Base-by-base conservation (phyloP, 768 basidiomycete species). In the Collybia mongolica region DNA sequence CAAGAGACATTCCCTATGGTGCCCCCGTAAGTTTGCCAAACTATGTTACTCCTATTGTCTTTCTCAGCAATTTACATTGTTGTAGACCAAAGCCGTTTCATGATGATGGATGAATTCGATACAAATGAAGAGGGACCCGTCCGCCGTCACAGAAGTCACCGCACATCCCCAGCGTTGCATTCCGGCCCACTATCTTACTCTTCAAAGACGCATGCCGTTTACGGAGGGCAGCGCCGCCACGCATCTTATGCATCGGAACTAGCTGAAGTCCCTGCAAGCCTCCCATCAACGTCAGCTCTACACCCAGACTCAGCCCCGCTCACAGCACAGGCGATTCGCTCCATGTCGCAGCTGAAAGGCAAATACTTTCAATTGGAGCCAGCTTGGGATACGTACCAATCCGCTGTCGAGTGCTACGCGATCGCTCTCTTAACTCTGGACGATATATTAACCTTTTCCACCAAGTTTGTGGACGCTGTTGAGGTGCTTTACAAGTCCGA, bases 1-100 rank as follows among this genome's bases (percentile, higher is more conserved):
- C 19, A 64, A 69, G 45, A 73, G 69, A 44, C 75, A 81, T 58
- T 72, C 75, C 2, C 56, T 77, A 6, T 79, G 73, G 71, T 77
- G 74, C 60, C 71, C 76, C 62, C 57, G 74, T 72, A 32, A 46
- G 53, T 39, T 48, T 40, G 26, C 42, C 44, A 24, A 32, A 32
- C 32, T 15, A 5, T 48, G 40, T n/a, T 20, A 38, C 40, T 29
- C 14, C 23, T 41, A 5, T 42, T 46, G 7, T 32, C n/a, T 46
- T 15, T 35, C 11, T 35, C 4, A 40, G 20, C 14, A 19, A 39
- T 5, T 41, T 18, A 20, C 20, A 23, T 20, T 45, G 36, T 51
- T 62, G 36, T 36, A 72, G 67, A 60, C 44, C 61, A 69, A 53
- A 71, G 68, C 57, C 64, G 68, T 40, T 51, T 68, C 23, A 62